These are phyloP conservation scores for Pyricularia sp. DNA, from an alignment of 2,329 filamentous ascomycete species.

Conservation along the genomic window DNA sequence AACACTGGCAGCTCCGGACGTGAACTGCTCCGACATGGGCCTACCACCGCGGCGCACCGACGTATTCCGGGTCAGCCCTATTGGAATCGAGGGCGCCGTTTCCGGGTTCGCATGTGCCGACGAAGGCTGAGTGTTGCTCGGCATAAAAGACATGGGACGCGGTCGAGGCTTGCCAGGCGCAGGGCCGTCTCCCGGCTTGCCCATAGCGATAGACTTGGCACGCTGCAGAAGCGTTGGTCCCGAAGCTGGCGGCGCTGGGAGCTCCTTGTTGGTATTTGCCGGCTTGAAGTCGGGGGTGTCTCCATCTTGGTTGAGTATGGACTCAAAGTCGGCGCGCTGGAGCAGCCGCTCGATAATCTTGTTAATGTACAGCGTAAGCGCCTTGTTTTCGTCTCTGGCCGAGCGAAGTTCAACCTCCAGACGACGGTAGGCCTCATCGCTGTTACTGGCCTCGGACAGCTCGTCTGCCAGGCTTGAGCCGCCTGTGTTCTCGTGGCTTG, in stretches of 20 bases:
- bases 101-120: conserved; percentile 45
- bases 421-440: conserved; percentile 41
- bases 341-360: conserved; percentile 94
- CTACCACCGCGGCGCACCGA: conserved; percentile 37
- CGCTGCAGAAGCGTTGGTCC: conserved; percentile 43
- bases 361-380: conserved; percentile 94
- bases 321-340: conserved; percentile 88
- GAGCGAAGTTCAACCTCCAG: conserved; percentile 68
- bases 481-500: conserved; percentile 3
- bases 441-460: conserved; percentile 56
- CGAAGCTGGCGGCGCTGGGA: conserved; percentile 52
- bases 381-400: conserved; percentile 86
- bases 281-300: conserved; percentile 31
- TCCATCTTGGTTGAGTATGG: conserved; percentile 73
- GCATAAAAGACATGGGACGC: conserved; percentile 46
- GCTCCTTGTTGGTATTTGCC: conserved; percentile 63
- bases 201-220: conserved; percentile 46
- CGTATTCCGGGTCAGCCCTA: conserved; percentile 41
- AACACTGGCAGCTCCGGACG: conserved; percentile 49
- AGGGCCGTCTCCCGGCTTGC: conserved; percentile 9
- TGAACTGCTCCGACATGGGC: conserved; percentile 52
- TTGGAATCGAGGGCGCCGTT: conserved; percentile 64
- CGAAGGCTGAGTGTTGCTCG: conserved; percentile 13
- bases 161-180: conserved; percentile 28
- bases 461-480: conserved; percentile 69